phyloP scores from a whole-genome alignment of 2,329 filamentous ascomycete genomes.

The Claviceps sorghi region DNA sequence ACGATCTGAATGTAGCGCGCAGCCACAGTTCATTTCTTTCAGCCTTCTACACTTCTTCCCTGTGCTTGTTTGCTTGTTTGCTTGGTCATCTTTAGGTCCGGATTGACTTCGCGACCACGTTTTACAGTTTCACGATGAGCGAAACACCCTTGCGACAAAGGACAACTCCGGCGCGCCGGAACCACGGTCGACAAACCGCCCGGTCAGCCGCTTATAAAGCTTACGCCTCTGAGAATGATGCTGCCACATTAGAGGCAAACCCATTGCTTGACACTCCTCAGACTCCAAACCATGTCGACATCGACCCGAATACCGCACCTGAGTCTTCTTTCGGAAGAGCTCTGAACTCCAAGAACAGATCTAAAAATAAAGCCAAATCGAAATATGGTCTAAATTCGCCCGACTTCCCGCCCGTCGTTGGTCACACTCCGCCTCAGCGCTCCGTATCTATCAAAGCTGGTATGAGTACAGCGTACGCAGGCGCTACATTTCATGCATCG shows the following conservation, averaged over 20 bases:
- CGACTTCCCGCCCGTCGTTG: slow-evolving; percentile 23
- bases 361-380: slow-evolving; percentile 13
- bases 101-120: background rate
- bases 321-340: slow-evolving; percentile 12
- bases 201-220: slow-evolving; percentile 32
- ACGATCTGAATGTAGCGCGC: background rate
- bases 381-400: slow-evolving; percentile 23
- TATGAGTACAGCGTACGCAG: slow-evolving; percentile 58
- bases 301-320: slow-evolving; percentile 20
- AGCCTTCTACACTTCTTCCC: background rate
- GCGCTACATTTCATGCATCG: slow-evolving; percentile 87
- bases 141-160: slow-evolving; percentile 4
- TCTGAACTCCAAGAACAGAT: slow-evolving; percentile 18
- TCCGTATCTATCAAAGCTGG: slow-evolving; percentile 29
- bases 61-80: too few relatives aligned
- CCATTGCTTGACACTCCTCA: slow-evolving; percentile 22
- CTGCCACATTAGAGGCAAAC: slow-evolving; percentile 16
- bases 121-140: slow-evolving; percentile 1
- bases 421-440: slow-evolving; percentile 28
- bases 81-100: background rate
- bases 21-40: background rate
- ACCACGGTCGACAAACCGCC: slow-evolving; percentile 26
- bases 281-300: slow-evolving; percentile 32
- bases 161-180: slow-evolving; percentile 22
- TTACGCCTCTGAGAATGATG: slow-evolving; percentile 47